Base-by-base conservation (phyloP, 2,329 filamentous ascomycete genomes). In the Lachnellula hyalina region DNA sequence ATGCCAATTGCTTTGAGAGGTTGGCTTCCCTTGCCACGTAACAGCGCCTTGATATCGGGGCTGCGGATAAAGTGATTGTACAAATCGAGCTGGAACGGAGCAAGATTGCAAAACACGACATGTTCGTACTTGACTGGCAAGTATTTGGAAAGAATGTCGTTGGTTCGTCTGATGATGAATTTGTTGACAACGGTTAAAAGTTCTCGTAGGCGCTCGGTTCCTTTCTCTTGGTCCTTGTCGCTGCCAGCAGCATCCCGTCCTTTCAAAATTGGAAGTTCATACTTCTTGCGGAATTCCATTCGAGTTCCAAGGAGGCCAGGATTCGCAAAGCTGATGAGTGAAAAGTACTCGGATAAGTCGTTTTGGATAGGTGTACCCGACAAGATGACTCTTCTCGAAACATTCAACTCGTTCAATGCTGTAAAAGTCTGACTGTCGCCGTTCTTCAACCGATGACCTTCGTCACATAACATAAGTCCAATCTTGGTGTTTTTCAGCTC, bases 301-400 rank as follows among this genome's bases (percentile, higher is more conserved):
- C 92, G 84, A 8, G 89, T 94, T 15, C 94, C 94, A 2, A 99
- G 83, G 38, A 97, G 82, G 63, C 90, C 88, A 0, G 94, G 94
- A 64, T 99, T 99, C 28, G 94, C 94, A 67, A 99, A 99, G 70
- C 93, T 96, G 56, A 97, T 88, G 9, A 99, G 80, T 3, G 94
- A 86, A 66, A 96, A 99, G 71, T 99, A 99, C 69, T 99, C 94
- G 0, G 93, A 95, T n/a, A 99, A 74, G 69, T 99, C 94, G 66
- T 99, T 99, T 67, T 99, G 94, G 55, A 99, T 99, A 0, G 94
- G 94, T 1, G 94, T 99, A 56, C 94, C 94, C 0, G 94, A 97
- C 15, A 99, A 77, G 63, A 99, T 99, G 45, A 99, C 93, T 25
- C 94, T 85, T 55, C 92, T 84, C 42, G 87, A 87, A 28, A 99